Evolutionary conservation across 2,329 filamentous ascomycete species (phyloP).

Genomic region (Clarireedia homoeocarpa): DNA sequence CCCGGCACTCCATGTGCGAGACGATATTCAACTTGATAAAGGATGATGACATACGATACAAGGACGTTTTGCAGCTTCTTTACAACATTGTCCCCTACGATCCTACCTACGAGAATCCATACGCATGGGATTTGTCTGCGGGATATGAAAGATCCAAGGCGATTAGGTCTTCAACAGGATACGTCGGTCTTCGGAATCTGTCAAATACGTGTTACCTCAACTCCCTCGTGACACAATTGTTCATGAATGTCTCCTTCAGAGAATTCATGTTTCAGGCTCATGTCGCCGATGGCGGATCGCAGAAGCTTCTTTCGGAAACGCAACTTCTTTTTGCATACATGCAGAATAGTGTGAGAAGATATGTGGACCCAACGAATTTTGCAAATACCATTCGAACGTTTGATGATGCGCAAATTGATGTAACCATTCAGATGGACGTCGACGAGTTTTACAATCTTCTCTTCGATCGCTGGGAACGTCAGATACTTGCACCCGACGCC

Average conservation of each 20-base stretch:
- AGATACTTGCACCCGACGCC: slow-evolving; percentile 59
- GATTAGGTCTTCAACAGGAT: slow-evolving; percentile 70
- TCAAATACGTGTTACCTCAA: slow-evolving; percentile 98
- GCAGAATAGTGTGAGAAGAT: slow-evolving; percentile 72
- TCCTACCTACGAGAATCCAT: slow-evolving; percentile 35
- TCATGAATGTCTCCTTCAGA: slow-evolving; percentile 88
- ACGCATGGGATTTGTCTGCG: slow-evolving; percentile 53
- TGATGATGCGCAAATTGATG: slow-evolving; percentile 75
- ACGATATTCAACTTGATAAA: slow-evolving; percentile 51
- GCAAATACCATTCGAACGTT: slow-evolving; percentile 74
- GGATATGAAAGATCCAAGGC: slow-evolving; percentile 58
- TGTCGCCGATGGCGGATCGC: slow-evolving; percentile 48
- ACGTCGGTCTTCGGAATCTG: slow-evolving; percentile 83
- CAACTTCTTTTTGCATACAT: slow-evolving; percentile 77
- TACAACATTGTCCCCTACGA: slow-evolving; percentile 43
- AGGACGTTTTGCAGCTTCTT: slow-evolving; percentile 43
- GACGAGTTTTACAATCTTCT: slow-evolving; percentile 95
- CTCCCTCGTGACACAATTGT: slow-evolving; percentile 86
- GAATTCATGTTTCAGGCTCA: slow-evolving; percentile 66
- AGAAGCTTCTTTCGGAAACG: slow-evolving; percentile 67
- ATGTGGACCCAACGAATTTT: slow-evolving; percentile 63
- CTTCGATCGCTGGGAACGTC: slow-evolving; percentile 83
- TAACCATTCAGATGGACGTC: slow-evolving; percentile 91
- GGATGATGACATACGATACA: slow-evolving; percentile 41
- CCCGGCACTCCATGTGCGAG: slow-evolving; percentile 52